Conservation (phyloP, 108 stramenopile genomes). For the Cafeteria roenbergensis region DNA sequence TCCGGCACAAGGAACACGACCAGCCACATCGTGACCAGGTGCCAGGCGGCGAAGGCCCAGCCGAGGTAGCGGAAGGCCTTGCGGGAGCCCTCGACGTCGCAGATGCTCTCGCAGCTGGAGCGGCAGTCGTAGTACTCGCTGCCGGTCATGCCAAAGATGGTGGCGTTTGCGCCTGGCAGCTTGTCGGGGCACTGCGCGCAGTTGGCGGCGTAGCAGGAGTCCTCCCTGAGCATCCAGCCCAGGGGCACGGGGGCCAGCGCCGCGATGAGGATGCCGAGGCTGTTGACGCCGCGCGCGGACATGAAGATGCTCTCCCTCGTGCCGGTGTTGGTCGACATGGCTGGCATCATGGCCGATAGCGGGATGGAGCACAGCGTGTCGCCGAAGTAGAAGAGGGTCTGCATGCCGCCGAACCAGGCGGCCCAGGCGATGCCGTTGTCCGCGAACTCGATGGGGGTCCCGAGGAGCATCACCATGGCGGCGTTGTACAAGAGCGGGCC, state of each 20-base stretch:
- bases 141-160: no score
- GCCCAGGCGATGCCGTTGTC: constrained; percentile 2
- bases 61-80: constrained; percentile 15
- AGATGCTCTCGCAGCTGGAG: no score
- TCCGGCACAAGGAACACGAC: no score
- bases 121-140: no score
- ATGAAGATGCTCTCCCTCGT: constrained; percentile 20
- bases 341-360: constrained; percentile 25
- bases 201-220: no score
- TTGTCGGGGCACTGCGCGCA: no score
- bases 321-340: constrained; percentile 20
- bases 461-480: constrained; percentile 14
- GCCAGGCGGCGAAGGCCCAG: no score
- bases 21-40: no score
- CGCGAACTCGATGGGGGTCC: constrained; percentile 8
- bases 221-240: no score
- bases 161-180: no score
- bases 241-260: constrained; percentile 13
- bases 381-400: constrained; percentile 24
- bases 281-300: constrained; percentile 12
- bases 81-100: constrained; percentile 13
- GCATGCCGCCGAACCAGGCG: constrained; percentile 22
- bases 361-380: constrained; percentile 26
- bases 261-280: constrained; percentile 21
- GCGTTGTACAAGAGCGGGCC: constrained; percentile 21